phyloP scores from a whole-genome alignment of 768 basidiomycete genomes.

The Podaxis sp. region DNA sequence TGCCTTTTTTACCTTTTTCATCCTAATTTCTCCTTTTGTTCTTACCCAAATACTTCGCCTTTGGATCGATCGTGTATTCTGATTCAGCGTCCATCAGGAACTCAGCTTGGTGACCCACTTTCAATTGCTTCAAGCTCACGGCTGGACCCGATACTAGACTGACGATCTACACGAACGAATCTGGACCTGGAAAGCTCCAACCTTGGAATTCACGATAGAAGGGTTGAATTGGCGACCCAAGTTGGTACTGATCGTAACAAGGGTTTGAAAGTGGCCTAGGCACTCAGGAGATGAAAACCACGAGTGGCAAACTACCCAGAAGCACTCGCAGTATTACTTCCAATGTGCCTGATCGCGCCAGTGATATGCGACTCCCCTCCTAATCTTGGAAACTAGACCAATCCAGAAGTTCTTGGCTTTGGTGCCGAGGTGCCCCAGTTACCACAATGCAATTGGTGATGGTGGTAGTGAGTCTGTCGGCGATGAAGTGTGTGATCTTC shows the following conservation, averaged over 20 bases:
- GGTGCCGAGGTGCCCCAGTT: neutral
- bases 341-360: neutral
- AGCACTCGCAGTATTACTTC: neutral
- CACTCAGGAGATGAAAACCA: neutral
- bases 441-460: neutral
- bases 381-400: neutral
- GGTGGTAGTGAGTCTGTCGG: neutral
- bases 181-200: neutral
- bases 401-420: neutral
- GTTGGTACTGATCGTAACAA: neutral
- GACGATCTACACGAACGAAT: conserved; percentile 4
- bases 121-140: neutral
- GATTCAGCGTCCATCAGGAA: too few species aligned
- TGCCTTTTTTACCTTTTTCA: neutral
- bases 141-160: neutral
- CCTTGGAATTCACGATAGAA: neutral
- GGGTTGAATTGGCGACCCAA: neutral
- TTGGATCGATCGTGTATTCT: neutral
- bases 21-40: neutral
- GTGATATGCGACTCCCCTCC: neutral
- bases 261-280: neutral
- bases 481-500: neutral
- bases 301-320: neutral
- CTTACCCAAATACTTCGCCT: neutral
- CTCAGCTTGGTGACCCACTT: neutral